Evolutionary conservation across 495 filamentous ascomycete species (phyloP).

Genomic region (Niebla homalea): DNA sequence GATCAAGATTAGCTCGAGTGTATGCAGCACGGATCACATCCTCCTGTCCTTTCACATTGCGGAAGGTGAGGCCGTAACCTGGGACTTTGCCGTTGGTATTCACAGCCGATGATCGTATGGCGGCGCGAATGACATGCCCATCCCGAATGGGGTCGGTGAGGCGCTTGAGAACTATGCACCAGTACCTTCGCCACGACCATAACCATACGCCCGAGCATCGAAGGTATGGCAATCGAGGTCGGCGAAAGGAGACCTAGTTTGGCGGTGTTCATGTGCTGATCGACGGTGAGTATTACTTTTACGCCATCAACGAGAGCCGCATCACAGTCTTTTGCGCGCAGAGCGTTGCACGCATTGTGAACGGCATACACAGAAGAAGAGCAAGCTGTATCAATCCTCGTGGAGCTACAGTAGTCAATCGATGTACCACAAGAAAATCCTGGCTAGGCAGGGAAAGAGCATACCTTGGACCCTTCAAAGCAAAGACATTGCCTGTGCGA

Average conservation of each 20-base stretch:
- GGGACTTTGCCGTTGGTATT: slow-evolving; percentile 29
- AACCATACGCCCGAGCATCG: slow-evolving; percentile 39
- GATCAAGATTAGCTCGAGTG: slow-evolving; percentile 20
- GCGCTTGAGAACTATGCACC: slow-evolving; percentile 40
- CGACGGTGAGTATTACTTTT: slow-evolving; percentile 23
- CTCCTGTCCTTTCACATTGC: slow-evolving; percentile 6
- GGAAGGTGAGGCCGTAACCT: slow-evolving; percentile 3
- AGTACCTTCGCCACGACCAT: slow-evolving; percentile 45
- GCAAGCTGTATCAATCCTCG: slow-evolving; percentile 20
- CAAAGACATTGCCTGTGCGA: slow-evolving; percentile 9
- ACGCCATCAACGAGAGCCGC: slow-evolving; percentile 33
- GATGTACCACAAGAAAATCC: no score
- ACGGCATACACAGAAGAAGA: slow-evolving; percentile 18
- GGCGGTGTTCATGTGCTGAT: slow-evolving; percentile 17
- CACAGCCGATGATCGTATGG: slow-evolving; percentile 39
- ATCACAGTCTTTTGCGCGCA: slow-evolving; percentile 19
- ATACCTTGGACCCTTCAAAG: slow-evolving; percentile 9
- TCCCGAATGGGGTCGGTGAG: slow-evolving; percentile 37
- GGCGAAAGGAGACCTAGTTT: slow-evolving; percentile 29
- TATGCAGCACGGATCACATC: slow-evolving; percentile 1
- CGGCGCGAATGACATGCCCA: slow-evolving; percentile 41
- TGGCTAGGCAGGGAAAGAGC: no score
- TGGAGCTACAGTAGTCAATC: no score
- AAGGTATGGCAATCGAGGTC: slow-evolving; percentile 29
- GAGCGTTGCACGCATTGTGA: slow-evolving; percentile 17